Evolutionary conservation across 2,329 filamentous ascomycete genomes (phyloP), one percentile per base, ranked within the genome.

Genomic region (Metarhizium robertsii): DNA sequence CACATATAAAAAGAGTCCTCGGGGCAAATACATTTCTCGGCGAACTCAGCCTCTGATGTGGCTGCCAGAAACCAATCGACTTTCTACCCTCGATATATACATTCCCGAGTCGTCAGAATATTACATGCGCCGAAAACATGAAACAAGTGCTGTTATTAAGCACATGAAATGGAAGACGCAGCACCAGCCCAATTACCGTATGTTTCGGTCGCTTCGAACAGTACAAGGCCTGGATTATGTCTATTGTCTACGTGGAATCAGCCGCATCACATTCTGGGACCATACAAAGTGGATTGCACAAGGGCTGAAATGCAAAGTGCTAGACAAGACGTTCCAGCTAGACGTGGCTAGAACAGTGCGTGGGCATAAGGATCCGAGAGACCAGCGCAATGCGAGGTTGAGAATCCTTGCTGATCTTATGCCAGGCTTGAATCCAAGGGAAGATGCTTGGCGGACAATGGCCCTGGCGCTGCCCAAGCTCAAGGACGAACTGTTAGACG

Each of bases 201-300:
- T 55, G 6, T 60, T 56, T 1, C 67, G 78, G 2, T 61, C 65
- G 0, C 61, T 80, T 8, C 64, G 74, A 1, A 71, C 62, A 0
- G 20, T 77, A 0, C 76, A 78, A 30, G 78, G 78, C 0, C 58
- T 75, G 1, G 75, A 79, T 45, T 75, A 71, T 30, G 45, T 80
- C 3, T 62, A 69, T 13, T 64, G 69, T 29, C 70, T 80, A 4
- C 72, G 78, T 1, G 77, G 76, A 0, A 58, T 80, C 48, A 55
- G 63, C 1, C 64, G 62, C n/a, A 56, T 78, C 0, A 64, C 68
- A 0, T 73, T 79, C 53, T 74, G 71, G 55, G 75, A 79, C 55
- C 65, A 69, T 2, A 61, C 70, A 20, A 56, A 60, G 13, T 71
- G 64, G 61, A n/a, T 59, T 0, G 13, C 29, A 0, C 0, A 6